A percentile compares a stretch with the other conserved stretches of the same genome.
Conservation (phyloP, 306 rosid species). For the Quercus berberidifolia region DNA sequence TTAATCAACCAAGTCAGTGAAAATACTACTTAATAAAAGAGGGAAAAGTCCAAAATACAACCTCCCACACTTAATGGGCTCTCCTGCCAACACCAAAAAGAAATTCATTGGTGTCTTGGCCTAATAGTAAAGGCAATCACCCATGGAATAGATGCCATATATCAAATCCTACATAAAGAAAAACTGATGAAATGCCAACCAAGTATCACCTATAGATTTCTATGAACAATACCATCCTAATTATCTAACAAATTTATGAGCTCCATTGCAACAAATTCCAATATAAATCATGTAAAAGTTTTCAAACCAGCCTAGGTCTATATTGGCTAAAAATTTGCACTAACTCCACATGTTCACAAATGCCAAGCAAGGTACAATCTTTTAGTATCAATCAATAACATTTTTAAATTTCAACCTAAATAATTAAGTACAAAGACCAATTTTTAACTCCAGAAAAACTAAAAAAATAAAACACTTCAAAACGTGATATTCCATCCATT, state of each 20-base stretch:
- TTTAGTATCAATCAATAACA: neutral
- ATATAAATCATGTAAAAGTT: neutral
- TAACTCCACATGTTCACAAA: neutral
- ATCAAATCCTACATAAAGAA: too few relatives aligned
- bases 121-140: too few relatives aligned
- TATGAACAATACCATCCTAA: neutral
- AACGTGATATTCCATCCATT: neutral
- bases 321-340: neutral
- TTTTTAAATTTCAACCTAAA: neutral
- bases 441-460: neutral
- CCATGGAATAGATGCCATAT: too few relatives aligned
- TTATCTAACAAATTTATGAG: neutral
- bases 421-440: neutral
- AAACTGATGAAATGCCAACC: neutral
- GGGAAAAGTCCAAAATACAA: too few relatives aligned
- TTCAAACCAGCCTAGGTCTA: neutral
- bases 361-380: neutral
- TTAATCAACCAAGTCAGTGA: neutral
- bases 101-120: neutral
- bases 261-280: neutral
- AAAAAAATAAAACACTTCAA: neutral
- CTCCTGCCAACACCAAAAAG: too few relatives aligned
- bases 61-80: too few relatives aligned
- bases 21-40: neutral
- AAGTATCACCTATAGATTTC: neutral